These are phyloP conservation scores for Scopulariopsis brevicaulis DNA, from an alignment of 2,329 filamentous ascomycete genomes.

Conservation along the genomic window DNA sequence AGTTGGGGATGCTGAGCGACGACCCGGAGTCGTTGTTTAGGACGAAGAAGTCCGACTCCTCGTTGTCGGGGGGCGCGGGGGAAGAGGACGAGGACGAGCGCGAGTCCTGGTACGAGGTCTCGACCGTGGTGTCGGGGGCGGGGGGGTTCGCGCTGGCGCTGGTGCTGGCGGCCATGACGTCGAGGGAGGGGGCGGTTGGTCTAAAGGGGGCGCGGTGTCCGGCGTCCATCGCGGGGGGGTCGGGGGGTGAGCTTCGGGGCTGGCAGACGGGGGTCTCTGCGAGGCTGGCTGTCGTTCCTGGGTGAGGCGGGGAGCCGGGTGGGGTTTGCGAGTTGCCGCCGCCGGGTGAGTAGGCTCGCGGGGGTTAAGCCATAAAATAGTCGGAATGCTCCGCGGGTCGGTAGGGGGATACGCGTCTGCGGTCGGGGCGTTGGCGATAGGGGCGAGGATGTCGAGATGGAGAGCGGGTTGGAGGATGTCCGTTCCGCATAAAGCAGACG, in stretches of 20 bases:
- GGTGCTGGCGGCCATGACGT: conserved; percentile 13
- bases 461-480: not conserved
- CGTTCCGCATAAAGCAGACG: not conserved
- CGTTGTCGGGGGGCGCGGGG: conserved; percentile 63
- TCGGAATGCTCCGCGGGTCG: not conserved
- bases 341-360: not conserved
- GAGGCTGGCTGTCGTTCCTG: not conserved
- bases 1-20: conserved; percentile 70
- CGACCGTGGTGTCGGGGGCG: conserved; percentile 7
- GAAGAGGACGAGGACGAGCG: conserved; percentile 60
- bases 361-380: not conserved
- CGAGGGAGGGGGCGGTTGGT: conserved; percentile 15
- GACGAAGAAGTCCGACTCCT: conserved; percentile 89
- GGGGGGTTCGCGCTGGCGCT: conserved; percentile 6
- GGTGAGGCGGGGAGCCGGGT: not conserved
- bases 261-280: not conserved
- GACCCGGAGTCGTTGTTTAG: conserved; percentile 87
- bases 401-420: not conserved
- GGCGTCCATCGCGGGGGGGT: not conserved
- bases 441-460: not conserved
- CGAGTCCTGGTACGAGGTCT: conserved; percentile 27
- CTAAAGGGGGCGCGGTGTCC: conserved; percentile 10
- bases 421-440: not conserved
- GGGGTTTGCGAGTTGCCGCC: not conserved
- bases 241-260: not conserved